Evolutionary conservation across 2,329 filamentous ascomycete genomes (phyloP), one percentile per base, ranked within the genome.

Genomic region (Tolypocladium paradoxum): DNA sequence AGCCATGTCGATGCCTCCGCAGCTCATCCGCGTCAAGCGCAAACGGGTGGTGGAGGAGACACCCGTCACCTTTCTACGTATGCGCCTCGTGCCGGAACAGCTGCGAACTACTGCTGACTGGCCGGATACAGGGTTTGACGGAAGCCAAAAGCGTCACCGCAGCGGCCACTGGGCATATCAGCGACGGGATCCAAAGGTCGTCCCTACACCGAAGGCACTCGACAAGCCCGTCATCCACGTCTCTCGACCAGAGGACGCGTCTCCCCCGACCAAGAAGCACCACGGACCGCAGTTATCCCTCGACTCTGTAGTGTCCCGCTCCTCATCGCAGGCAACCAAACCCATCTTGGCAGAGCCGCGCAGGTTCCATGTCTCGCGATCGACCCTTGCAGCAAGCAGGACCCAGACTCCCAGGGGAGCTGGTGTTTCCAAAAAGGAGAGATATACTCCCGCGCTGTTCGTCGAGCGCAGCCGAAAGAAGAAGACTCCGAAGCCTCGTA

Each of bases 11-110:
- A 68, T 80, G 4, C 80, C 79, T 27, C 79, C 79, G 29, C 75
- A 80, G 56, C 68, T 79, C 49, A 83, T 83, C 65, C 76, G 77
- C 54, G 76, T 83, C 58, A 83, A 83, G 72, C 78, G 80, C 61
- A 83, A 83, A 68, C 76, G 77, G 40, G 75, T 73, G 50, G 76
- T 73, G 50, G 76, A 76, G 18, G 74, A 78, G 54, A 68, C 70
- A 14, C 77, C 79, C 4, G 75, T 82, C 50, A 74, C 78, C 51
- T 80, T 79, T 59, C 73, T 83, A 48, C 74, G 78, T 82, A 38
- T 20, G 18, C 49, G 48, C 50, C 35, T 20, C 37, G 38, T 48
- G 48, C 53, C 54, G 33, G 36, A 46, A 47, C 49, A 20, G 14
- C 49, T 53, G 47, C 53, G 60, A 61, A 1, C 24, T 35, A 9